These are phyloP conservation scores for Phytophthora litchii DNA, from an alignment of 352 stramenopile genomes.

Conservation along the genomic window DNA sequence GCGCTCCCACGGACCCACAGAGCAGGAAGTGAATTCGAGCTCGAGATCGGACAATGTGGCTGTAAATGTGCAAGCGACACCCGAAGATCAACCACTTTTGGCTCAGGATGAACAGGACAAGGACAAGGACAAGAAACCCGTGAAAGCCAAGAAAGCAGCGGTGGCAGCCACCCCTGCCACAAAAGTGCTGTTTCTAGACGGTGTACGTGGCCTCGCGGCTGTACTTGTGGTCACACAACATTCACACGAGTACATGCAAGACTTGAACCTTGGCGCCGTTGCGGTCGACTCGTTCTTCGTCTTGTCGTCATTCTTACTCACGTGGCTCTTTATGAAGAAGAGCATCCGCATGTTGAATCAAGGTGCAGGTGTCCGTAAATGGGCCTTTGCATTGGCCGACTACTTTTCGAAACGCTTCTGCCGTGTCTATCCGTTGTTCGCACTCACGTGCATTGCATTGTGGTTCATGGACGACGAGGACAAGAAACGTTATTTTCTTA, in stretches of 20 bases:
- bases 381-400: conserved; percentile 42
- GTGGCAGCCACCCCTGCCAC: conserved; percentile 15
- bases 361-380: conserved; percentile 30
- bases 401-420: conserved; percentile 54
- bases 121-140: conserved; percentile 26
- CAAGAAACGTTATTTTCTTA: conserved; percentile 39
- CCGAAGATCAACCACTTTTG: conserved; percentile 29
- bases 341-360: conserved; percentile 34
- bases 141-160: conserved; percentile 30
- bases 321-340: conserved; percentile 63
- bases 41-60: conserved; percentile 2
- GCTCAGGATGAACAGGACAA: conserved; percentile 26
- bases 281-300: conserved; percentile 65
- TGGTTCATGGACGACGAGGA: conserved; percentile 37
- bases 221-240: conserved; percentile 42
- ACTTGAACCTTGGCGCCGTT: conserved; percentile 40
- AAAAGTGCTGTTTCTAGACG: conserved; percentile 47
- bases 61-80: conserved; percentile 16
- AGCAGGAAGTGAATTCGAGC: conserved; percentile 2
- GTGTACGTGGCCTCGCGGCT: conserved; percentile 38
- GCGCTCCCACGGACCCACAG: conserved; percentile 14
- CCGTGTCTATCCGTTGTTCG: conserved; percentile 58
- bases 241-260: conserved; percentile 43
- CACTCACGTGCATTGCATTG: conserved; percentile 37
- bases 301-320: conserved; percentile 57